phyloP scores from a whole-genome alignment of 1,139 yeast species.

The Taphrina sp. region DNA sequence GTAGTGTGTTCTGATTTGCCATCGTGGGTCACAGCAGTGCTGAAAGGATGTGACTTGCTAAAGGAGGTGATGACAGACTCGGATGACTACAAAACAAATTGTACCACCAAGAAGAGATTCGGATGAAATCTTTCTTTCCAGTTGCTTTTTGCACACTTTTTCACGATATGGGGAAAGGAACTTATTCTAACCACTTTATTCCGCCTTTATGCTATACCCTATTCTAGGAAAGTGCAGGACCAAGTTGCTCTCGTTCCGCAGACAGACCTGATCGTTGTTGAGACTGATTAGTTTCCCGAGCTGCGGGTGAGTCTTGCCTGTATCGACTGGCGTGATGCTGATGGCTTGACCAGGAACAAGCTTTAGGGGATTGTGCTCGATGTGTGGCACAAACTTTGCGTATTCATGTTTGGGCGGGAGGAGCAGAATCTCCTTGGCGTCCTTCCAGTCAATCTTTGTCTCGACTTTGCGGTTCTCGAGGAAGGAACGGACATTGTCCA shows the following conservation, averaged over 20 bases:
- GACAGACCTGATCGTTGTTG: constrained; percentile 21
- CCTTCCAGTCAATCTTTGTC: constrained; percentile 17
- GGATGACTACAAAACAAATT: too few relatives aligned
- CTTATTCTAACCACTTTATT: too few relatives aligned
- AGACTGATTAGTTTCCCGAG: constrained; percentile 13
- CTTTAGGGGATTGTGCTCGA: constrained; percentile 3
- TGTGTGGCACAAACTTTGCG: constrained; percentile 29
- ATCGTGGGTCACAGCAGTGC: too few relatives aligned
- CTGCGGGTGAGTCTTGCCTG: constrained; percentile 27
- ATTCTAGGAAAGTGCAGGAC: constrained; percentile 28
- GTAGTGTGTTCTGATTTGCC: too few relatives aligned
- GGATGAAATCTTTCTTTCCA: too few relatives aligned
- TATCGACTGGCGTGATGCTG: constrained; percentile 16
- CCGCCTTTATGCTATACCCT: constrained; percentile 1
- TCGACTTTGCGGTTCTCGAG: constrained; percentile 1
- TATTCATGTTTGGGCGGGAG: constrained; percentile 29
- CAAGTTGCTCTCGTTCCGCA: constrained; percentile 17
- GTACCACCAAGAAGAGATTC: too few relatives aligned
- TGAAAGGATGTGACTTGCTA: too few relatives aligned
- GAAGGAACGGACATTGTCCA: constrained; percentile 6
- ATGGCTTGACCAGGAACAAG: constrained; percentile 10
- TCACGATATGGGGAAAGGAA: too few relatives aligned
- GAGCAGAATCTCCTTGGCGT: constrained; percentile 13
- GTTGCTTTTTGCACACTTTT: too few relatives aligned
- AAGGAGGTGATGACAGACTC: too few relatives aligned